These are phyloP conservation scores for Adenanthera pavonina DNA, from an alignment of 306 rosid genomes.

Conservation along the genomic window DNA sequence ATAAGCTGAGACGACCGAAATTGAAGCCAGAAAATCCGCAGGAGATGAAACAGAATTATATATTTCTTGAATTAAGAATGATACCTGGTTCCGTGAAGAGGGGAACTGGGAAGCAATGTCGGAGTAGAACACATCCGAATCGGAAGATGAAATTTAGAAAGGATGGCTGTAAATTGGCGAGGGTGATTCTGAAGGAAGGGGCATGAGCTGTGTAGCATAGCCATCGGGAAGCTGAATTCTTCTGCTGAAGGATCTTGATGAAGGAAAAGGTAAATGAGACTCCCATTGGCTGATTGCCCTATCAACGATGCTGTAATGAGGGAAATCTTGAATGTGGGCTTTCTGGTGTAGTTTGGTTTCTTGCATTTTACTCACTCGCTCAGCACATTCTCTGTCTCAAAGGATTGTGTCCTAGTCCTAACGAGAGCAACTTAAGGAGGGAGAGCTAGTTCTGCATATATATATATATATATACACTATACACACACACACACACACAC, in stretches of 20 bases:
- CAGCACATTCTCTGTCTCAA: neutral
- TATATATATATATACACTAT: too few species aligned
- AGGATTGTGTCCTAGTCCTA: neutral
- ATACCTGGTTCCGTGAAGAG: slow-evolving; percentile 59
- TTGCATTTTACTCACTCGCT: neutral
- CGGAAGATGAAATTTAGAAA: neutral
- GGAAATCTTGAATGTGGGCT: slow-evolving; percentile 1
- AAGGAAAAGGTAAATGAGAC: neutral
- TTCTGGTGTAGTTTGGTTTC: neutral
- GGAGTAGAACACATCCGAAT: slow-evolving; percentile 30
- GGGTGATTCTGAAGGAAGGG: neutral
- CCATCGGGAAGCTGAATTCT: neutral
- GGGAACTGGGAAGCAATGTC: slow-evolving; percentile 41
- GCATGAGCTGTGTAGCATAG: neutral
- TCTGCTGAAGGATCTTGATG: neutral
- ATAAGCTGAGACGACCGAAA: neutral
- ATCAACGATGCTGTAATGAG: neutral
- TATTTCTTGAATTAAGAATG: slow-evolving; percentile 13
- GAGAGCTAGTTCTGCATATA: too few species aligned
- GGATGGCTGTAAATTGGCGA: neutral
- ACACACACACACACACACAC: too few species aligned
- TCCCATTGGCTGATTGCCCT: neutral
- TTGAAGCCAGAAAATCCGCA: neutral
- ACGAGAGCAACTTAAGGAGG: neutral
- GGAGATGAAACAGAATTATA: too few species aligned